A percentile compares a stretch with the other conserved stretches of the same genome.
Conservation (phyloP, 2,329 filamentous ascomycete species). For the Acrodontium crateriforme region DNA sequence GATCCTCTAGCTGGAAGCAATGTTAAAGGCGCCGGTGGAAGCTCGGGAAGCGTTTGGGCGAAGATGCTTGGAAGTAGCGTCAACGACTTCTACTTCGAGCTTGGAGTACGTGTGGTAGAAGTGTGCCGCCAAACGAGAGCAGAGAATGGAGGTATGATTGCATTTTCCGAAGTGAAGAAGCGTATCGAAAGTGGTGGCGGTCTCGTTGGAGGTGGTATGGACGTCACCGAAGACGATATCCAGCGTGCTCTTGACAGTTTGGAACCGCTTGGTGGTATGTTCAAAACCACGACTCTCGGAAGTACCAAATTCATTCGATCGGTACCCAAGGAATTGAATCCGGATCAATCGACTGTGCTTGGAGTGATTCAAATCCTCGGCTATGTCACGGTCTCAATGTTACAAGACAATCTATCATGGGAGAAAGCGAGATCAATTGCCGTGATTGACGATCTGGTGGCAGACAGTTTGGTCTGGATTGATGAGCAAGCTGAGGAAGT, state of each 20-base stretch:
- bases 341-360: constrained; percentile 80
- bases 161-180: constrained; percentile 66
- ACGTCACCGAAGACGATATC: constrained; percentile 84
- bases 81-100: constrained; percentile 97
- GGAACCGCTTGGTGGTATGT: constrained; percentile 74
- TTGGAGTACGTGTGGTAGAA: constrained; percentile 90
- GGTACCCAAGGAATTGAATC: constrained; percentile 88
- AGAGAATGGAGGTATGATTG: constrained; percentile 88
- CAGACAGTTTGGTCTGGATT: constrained; percentile 86
- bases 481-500: constrained; percentile 74
- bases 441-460: constrained; percentile 77
- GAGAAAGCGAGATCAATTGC: constrained; percentile 72
- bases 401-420: constrained; percentile 78
- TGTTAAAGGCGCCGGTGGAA: constrained; percentile 25
- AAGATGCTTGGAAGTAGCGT: constrained; percentile 83
- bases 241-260: constrained; percentile 78
- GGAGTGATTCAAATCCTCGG: constrained; percentile 84
- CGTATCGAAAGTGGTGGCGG: constrained; percentile 58
- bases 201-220: constrained; percentile 61
- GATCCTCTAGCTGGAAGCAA: constrained; percentile 61
- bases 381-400: constrained; percentile 79
- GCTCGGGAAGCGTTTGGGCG: constrained; percentile 67
- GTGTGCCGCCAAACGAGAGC: constrained; percentile 72
- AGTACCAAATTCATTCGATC: constrained; percentile 78
- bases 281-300: constrained; percentile 72